Evolutionary conservation across 371 early-diverging fungal genomes (phyloP).

Genomic region (Mortierella sp.): DNA sequence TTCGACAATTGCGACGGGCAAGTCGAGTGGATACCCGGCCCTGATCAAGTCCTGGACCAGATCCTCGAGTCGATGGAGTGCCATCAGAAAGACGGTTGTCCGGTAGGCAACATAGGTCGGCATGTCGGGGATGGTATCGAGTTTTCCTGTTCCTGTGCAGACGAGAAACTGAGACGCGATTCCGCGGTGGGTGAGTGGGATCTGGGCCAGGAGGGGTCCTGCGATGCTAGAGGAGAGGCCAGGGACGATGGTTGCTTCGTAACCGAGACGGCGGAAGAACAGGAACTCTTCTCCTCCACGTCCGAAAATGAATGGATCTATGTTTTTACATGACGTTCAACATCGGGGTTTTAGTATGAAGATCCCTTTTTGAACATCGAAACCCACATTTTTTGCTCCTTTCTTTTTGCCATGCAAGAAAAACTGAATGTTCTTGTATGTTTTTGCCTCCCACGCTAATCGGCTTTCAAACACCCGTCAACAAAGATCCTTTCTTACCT

Average conservation of each 20-base stretch:
- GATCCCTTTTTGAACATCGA: not conserved
- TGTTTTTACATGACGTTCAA: not conserved
- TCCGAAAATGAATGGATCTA: slow-evolving; percentile 93
- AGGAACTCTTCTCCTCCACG: slow-evolving; percentile 93
- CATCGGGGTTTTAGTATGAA: not conserved
- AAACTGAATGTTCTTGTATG: not conserved
- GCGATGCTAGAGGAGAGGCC: slow-evolving; percentile 87
- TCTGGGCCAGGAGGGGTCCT: slow-evolving; percentile 81
- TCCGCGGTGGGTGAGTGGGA: slow-evolving; percentile 92
- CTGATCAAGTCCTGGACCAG: slow-evolving; percentile 70
- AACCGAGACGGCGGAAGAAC: slow-evolving; percentile 78
- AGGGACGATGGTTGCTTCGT: slow-evolving; percentile 80
- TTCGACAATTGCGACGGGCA: slow-evolving; percentile 84
- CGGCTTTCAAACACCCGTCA: not conserved
- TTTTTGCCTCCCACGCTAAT: not conserved
- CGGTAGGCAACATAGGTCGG: slow-evolving; percentile 77
- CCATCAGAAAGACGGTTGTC: slow-evolving; percentile 93
- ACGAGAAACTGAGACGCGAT: slow-evolving; percentile 90
- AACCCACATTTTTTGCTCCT: too few relatives aligned
- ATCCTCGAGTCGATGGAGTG: slow-evolving; percentile 78
- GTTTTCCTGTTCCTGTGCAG: slow-evolving; percentile 81
- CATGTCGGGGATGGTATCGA: slow-evolving; percentile 71
- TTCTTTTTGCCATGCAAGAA: not conserved
- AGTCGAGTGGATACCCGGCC: slow-evolving; percentile 70
- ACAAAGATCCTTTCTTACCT: slow-evolving; percentile 58